Evolutionary conservation across 192 early-diverging fungal species (phyloP).

Genomic region (Coemansia sp.): DNA sequence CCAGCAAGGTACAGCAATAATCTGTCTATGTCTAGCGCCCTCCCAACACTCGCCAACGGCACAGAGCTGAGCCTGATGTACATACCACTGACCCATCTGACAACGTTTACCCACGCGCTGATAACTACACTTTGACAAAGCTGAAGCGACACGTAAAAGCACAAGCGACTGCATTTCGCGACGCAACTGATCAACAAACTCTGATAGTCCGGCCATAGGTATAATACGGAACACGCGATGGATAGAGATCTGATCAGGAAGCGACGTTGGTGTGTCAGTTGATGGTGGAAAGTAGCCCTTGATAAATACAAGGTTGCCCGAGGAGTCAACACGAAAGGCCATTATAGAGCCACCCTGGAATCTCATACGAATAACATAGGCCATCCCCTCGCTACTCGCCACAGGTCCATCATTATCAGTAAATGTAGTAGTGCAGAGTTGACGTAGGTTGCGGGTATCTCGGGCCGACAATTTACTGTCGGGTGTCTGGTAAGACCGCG

Average conservation of each 20-base stretch:
- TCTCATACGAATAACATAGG: constrained; percentile 38
- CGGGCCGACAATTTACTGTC: not conserved
- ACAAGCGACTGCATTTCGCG: constrained; percentile 46
- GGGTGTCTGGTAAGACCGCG: constrained; percentile 22
- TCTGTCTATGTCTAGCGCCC: constrained; percentile 36
- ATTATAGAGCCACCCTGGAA: constrained; percentile 49
- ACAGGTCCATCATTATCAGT: not conserved
- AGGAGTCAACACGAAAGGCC: constrained; percentile 31
- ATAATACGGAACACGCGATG: constrained; percentile 48
- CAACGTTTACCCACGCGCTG: constrained; percentile 12
- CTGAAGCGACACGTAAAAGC: constrained; percentile 40
- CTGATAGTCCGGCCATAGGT: constrained; percentile 23
- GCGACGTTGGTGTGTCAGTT: not conserved
- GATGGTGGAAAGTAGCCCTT: constrained; percentile 45
- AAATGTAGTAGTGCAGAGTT: not conserved
- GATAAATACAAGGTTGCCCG: constrained; percentile 32
- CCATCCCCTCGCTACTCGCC: constrained; percentile 9
- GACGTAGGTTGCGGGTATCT: constrained; percentile 4
- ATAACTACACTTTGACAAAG: constrained; percentile 25
- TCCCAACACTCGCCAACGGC: constrained; percentile 51
- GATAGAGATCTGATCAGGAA: constrained; percentile 28
- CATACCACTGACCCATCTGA: constrained; percentile 49
- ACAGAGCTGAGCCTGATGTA: constrained; percentile 54
- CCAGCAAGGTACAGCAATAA: constrained; percentile 48
- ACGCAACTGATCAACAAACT: constrained; percentile 47